Base-by-base conservation (phyloP, 2,329 filamentous ascomycete species). In the Dactylellina cionopaga region DNA sequence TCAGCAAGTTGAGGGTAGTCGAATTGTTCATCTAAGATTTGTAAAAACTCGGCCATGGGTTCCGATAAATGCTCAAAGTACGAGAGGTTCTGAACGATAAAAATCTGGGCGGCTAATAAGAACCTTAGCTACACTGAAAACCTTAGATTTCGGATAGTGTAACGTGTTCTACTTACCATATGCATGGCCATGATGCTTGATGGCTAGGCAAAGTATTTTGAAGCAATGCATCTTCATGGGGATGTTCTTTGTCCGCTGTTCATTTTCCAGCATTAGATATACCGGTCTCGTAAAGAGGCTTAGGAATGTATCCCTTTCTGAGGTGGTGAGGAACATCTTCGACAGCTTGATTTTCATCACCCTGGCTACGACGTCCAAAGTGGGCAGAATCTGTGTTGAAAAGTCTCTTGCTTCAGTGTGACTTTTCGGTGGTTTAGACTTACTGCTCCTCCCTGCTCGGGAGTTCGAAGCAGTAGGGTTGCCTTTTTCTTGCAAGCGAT, bases 41-140 rank as follows among this genome's bases (percentile, higher is more conserved):
- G 92, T 3, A 99, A 83, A 77, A 99, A 96, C 80, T 99, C 96
- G 29, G 95, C 95, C 95, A 99, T 99, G 0, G 95, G 95, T 79
- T 99, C 95, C 0, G 95, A 94, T n/a, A 99, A 83, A 80, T 99
- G 95, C 81, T 99, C 95, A 78, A 98, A 99, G 80, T 99, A 99
- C 3, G 95, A 96, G 76, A 99, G 83, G 79, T 95, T 98, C 80
- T 99, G 95, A 60, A 98, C 93, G 78, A 99, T 96, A 46, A 93
- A 96, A 49, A 96, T 98, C 84, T 99, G 95, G 1, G 95, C 95
- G 55, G 91, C 92, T 96, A 39, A 22, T 4, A 73, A 77, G 77
- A 19, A 22, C 3, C 7, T 59, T 22, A 49, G 19, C 19, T 44
- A 7, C 15, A 51, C 24, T 5, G 33, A 13, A 10, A 15, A n/a